Base-by-base conservation (phyloP, 163 green algal genomes). In the Scenedesmus sp. region DNA sequence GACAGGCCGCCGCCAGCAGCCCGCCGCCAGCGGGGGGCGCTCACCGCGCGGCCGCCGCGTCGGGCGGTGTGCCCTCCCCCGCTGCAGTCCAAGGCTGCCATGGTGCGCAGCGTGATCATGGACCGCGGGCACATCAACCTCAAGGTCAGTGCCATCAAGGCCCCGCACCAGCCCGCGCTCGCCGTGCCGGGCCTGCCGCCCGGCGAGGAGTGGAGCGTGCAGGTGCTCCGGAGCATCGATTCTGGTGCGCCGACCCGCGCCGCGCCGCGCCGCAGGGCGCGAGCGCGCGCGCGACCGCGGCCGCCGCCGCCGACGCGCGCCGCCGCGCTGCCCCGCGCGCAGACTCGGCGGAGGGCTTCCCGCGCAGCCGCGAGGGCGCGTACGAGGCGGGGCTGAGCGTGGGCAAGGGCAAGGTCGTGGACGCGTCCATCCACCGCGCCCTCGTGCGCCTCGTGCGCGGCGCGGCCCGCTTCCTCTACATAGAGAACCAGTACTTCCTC, bases 381-480 rank as follows among this genome's bases (percentile, higher is more conserved):
- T 81, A 70, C n/a, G 74, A 81, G 50, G 74, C 63, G 11, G 74
- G 74, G 0, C 63, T 81, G 0, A 48, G 3, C 0, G 28, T 69
- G 10, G 60, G 63, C 48, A 81, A 81, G 63, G 74, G 74, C 34
- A 81, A 75, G 62, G 74, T 69, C 44, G 28, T 90, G 24, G 88
- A 87, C 42, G 63, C 75, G 0, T 84, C 76, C 72, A 90, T 90
- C 57, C 72, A 84, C 63, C 71, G 62, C 26, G 77, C 72, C 60
- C 92, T 90, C 63, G 75, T 92, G 31, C 65, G 79, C 51, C 67
- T 83, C 33, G 92, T 93, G 69, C 80, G 88, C 3, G 63, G 78
- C 2, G 87, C 88, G 5, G 58, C 90, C 74, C 80, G 75, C 66
- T 91, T 87, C 73, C 79, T 93, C 36, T 92, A 93, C 85, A 87